phyloP scores from a whole-genome alignment of 2,329 filamentous ascomycete genomes.

The Mycosphaerelloides madeirae region DNA sequence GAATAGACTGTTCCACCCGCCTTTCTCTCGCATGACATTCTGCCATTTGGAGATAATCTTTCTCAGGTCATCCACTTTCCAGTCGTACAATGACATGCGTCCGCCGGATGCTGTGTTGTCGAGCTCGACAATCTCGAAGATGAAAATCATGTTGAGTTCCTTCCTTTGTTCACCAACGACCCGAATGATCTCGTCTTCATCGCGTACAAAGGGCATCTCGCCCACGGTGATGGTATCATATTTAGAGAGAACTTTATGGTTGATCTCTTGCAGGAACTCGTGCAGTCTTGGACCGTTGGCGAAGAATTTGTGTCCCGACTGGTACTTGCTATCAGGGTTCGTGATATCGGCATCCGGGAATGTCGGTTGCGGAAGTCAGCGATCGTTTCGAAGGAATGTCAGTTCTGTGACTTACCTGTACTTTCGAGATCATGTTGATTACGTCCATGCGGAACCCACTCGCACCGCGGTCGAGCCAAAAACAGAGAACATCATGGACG shows the following conservation, averaged over 20 bases:
- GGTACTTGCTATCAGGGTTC: constrained; percentile 39
- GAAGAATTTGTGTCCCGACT: constrained; percentile 48
- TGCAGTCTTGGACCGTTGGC: constrained; percentile 57
- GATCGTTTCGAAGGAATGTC: constrained; percentile 5
- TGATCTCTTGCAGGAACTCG: constrained; percentile 53
- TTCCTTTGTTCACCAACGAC: constrained; percentile 38
- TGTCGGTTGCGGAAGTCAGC: background rate
- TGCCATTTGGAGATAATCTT: constrained; percentile 40
- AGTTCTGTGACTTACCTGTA: constrained; percentile 17
- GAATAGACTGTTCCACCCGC: constrained; percentile 51
- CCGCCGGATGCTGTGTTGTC: constrained; percentile 32
- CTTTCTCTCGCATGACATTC: constrained; percentile 43
- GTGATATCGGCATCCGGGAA: constrained; percentile 42
- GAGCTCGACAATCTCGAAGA: constrained; percentile 43
- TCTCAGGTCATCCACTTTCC: constrained; percentile 20
- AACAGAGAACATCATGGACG: constrained; percentile 44
- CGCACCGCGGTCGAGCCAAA: constrained; percentile 39
- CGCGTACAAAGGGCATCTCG: constrained; percentile 54
- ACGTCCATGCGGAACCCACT: constrained; percentile 46
- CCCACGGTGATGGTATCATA: constrained; percentile 58
- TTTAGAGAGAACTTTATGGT: constrained; percentile 49
- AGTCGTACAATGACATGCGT: constrained; percentile 23
- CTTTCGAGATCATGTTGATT: constrained; percentile 47
- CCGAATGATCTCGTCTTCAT: constrained; percentile 40
- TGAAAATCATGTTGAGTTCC: constrained; percentile 48